Percentiles rank a stretch among this genome's conserved stretches.
These are phyloP conservation scores for Peterozyma xylosa DNA, from an alignment of 805 yeast species.

Conservation along the genomic window DNA sequence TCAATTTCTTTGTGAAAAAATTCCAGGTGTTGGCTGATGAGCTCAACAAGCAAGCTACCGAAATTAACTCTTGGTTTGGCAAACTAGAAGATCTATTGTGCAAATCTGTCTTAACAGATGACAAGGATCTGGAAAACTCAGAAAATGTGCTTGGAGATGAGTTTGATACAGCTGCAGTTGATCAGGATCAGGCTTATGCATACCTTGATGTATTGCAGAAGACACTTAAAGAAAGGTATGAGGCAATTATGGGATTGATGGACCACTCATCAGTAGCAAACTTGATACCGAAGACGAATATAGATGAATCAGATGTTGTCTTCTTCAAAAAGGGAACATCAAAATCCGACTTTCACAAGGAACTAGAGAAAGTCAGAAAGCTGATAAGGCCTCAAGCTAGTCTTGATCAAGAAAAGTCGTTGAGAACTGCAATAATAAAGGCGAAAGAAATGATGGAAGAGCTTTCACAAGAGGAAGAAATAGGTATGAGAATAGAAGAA, in stretches of 20 bases:
- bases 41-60: constrained; percentile 43
- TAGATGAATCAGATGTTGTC: constrained; percentile 9
- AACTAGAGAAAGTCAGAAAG: constrained; percentile 22
- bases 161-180: constrained; percentile 64
- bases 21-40: constrained; percentile 19
- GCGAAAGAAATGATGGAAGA: constrained; percentile 20
- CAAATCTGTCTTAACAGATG: constrained; percentile 31
- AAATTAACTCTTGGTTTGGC: constrained; percentile 44
- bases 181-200: constrained; percentile 64
- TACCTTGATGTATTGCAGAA: constrained; percentile 48
- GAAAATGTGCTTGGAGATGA: constrained; percentile 61
- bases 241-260: constrained; percentile 22
- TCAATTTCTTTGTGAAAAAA: constrained; percentile 17
- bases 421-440: constrained; percentile 25
- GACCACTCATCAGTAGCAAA: constrained; percentile 9
- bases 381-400: constrained; percentile 23
- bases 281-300: constrained; percentile 1
- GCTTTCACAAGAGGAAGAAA: constrained; percentile 16
- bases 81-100: constrained; percentile 34
- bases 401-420: constrained; percentile 22
- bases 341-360: constrained; percentile 22
- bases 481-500: constrained; percentile 10
- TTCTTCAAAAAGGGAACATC: constrained; percentile 11
- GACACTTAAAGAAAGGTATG: constrained; percentile 36
- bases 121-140: constrained; percentile 14